Conservation (phyloP, 2,329 filamentous ascomycete species). For the Sclerotinia sclerotiorum region DNA sequence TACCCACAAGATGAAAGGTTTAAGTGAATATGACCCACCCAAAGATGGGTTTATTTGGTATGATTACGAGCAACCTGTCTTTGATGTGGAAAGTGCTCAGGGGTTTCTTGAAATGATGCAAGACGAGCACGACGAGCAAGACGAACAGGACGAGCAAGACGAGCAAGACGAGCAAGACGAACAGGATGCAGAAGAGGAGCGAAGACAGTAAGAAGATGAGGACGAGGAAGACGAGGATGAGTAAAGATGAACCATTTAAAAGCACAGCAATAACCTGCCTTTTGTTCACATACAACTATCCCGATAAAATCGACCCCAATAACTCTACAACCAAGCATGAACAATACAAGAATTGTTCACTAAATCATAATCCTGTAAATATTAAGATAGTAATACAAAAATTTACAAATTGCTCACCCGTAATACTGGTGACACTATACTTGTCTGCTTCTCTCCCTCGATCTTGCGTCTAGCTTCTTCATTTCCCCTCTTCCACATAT, state of each 20-base stretch:
- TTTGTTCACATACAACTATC: background rate
- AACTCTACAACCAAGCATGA: background rate
- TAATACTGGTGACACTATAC: slow-evolving; percentile 2
- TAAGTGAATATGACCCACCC: background rate
- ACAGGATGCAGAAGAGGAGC: background rate
- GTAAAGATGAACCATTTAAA: background rate
- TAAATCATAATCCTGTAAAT: background rate
- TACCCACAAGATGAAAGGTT: no score
- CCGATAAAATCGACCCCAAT: background rate
- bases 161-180: background rate
- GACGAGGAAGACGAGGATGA: background rate
- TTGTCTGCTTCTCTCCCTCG: slow-evolving; percentile 12
- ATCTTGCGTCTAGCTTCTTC: slow-evolving; percentile 39
- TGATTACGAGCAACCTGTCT: background rate
- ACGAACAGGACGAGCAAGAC: background rate
- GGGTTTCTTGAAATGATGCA: no score
- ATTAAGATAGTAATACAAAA: background rate
- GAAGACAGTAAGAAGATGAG: background rate
- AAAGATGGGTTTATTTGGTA: background rate
- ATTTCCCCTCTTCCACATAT: slow-evolving; percentile 58
- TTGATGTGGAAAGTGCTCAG: background rate
- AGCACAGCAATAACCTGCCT: background rate
- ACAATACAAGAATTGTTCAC: background rate
- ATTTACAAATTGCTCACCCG: background rate
- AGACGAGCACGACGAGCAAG: no score